phyloP scores from a whole-genome alignment of 2,329 filamentous ascomycete species.

The Trichoderma lentiforme region DNA sequence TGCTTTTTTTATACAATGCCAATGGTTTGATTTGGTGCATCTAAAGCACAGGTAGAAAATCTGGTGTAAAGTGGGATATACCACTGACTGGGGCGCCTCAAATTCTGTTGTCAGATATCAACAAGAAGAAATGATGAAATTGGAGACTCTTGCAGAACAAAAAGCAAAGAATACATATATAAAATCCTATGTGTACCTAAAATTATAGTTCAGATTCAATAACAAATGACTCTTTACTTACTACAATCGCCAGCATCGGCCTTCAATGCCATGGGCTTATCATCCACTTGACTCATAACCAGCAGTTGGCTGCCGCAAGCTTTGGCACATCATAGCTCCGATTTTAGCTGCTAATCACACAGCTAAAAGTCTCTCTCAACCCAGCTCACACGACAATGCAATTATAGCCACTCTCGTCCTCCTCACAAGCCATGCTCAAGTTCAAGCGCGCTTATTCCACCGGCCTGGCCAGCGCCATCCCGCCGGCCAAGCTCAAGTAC shows the following conservation, averaged over 20 bases:
- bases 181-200: fast-evolving
- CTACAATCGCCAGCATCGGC: not conserved
- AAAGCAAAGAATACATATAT: not conserved
- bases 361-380: not conserved
- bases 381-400: constrained; percentile 9
- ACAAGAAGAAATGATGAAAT: not conserved
- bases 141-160: not conserved
- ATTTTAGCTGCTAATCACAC: not conserved
- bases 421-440: constrained; percentile 27
- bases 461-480: constrained; percentile 46
- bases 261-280: not conserved
- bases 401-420: not conserved
- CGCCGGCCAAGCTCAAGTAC: constrained; percentile 83
- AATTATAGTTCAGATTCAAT: not conserved
- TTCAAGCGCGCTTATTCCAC: constrained; percentile 36
- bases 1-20: no score
- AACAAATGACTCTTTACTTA: not conserved
- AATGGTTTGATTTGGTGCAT: not conserved
- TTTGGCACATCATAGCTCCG: not conserved
- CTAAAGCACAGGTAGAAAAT: not conserved
- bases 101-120: not conserved
- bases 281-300: not conserved
- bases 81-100: not conserved
- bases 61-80: not conserved
- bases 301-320: not conserved